Percentiles rank a stretch among this genome's conserved stretches.
Conservation (phyloP, 2,329 filamentous ascomycete species). For the Paecilomyces sp. region DNA sequence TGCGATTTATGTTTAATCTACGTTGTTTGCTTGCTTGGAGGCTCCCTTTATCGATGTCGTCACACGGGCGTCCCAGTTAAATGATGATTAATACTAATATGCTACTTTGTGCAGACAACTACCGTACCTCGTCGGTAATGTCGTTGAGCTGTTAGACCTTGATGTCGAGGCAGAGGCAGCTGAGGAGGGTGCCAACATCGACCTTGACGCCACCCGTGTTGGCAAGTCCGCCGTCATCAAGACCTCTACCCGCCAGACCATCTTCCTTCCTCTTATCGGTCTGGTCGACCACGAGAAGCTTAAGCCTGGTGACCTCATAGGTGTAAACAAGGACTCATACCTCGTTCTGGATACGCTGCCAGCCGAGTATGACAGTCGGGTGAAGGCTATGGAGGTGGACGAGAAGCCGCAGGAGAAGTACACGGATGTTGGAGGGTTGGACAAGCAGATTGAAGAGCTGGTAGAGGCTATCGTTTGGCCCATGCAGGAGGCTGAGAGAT, state of each 20-base stretch:
- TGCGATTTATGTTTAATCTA: slow-evolving; percentile 41
- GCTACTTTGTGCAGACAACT: slow-evolving; percentile 62
- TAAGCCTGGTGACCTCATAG: slow-evolving; percentile 92
- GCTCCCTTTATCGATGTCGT: slow-evolving; percentile 5
- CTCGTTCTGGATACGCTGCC: slow-evolving; percentile 93
- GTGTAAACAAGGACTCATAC: slow-evolving; percentile 98
- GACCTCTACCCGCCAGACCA: slow-evolving; percentile 95
- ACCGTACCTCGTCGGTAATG: slow-evolving; percentile 96
- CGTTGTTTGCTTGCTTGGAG: slow-evolving; percentile 22
- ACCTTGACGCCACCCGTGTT: slow-evolving; percentile 90
- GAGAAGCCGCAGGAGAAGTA: slow-evolving; percentile 99
- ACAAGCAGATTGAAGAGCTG: slow-evolving; percentile 98
- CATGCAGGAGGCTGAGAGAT: slow-evolving; percentile 98
- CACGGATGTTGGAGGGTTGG: slow-evolving; percentile 90
- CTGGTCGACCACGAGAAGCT: slow-evolving; percentile 92
- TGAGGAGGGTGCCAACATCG: slow-evolving; percentile 97
- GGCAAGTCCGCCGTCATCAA: slow-evolving; percentile 99
- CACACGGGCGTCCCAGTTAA: not conserved
- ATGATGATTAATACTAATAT: slow-evolving; percentile 7
- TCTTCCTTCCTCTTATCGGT: slow-evolving; percentile 94
- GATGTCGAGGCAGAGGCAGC: slow-evolving; percentile 93
- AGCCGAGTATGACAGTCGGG: slow-evolving; percentile 95
- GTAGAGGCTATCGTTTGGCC: slow-evolving; percentile 99
- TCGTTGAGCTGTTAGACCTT: slow-evolving; percentile 92
- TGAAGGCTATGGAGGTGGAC: slow-evolving; percentile 99